Evolutionary conservation across 305 asterid species (phyloP).

Genomic region (Fraxinus sp.): DNA sequence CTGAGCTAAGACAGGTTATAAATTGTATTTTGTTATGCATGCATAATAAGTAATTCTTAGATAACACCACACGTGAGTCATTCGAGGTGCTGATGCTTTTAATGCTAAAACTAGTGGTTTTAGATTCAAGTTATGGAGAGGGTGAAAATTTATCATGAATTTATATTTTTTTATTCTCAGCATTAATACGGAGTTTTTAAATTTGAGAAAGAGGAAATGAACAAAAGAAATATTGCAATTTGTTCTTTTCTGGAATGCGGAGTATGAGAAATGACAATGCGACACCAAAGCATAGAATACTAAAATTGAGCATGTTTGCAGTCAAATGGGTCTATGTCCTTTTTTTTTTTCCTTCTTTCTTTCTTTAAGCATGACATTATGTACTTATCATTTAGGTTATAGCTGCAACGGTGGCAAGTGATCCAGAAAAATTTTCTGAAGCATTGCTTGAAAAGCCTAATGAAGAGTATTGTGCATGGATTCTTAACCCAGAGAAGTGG

Average conservation of each 20-base stretch:
- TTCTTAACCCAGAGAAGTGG: slow-evolving; percentile 92
- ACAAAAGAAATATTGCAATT: background rate
- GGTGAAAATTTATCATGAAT: background rate
- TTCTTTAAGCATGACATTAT: background rate
- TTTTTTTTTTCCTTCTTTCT: background rate
- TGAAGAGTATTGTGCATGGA: slow-evolving; percentile 86
- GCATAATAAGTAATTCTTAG: slow-evolving; percentile 2
- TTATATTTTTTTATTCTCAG: background rate
- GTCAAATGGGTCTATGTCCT: background rate
- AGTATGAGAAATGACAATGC: background rate
- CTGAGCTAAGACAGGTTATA: slow-evolving; percentile 85
- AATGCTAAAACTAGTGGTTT: background rate
- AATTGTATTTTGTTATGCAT: slow-evolving; percentile 11
- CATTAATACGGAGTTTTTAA: background rate
- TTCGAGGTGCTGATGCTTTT: background rate
- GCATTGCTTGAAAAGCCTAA: slow-evolving; percentile 87
- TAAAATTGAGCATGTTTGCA: background rate
- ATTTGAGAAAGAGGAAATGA: background rate
- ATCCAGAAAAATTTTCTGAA: slow-evolving; percentile 69
- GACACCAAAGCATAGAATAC: background rate
- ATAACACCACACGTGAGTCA: slow-evolving; percentile 6
- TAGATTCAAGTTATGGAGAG: slow-evolving; percentile 13
- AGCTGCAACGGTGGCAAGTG: slow-evolving; percentile 88
- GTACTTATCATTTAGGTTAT: slow-evolving; percentile 56
- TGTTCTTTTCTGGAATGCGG: background rate